These are phyloP conservation scores for Naganishia sp. DNA, from an alignment of 1,284 basidiomycete species.

Conservation along the genomic window DNA sequence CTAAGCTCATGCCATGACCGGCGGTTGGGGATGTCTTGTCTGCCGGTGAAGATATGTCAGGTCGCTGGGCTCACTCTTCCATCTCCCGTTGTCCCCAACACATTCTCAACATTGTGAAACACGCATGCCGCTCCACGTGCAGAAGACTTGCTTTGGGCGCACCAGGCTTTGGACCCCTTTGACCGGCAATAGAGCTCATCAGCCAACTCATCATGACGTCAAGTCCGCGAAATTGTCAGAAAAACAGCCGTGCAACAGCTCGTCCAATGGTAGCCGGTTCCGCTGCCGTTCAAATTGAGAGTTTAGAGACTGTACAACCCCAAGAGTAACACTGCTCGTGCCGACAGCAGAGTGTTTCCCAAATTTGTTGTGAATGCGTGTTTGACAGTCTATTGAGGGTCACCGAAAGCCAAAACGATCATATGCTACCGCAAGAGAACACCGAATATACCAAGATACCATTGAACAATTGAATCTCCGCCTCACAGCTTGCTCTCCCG, in stretches of 20 bases:
- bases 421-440: not conserved
- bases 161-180: not conserved
- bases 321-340: too few relatives aligned
- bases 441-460: not conserved
- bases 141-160: not conserved
- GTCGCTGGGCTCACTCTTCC: not conserved
- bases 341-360: too few relatives aligned
- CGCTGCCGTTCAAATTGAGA: too few relatives aligned
- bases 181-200: too few relatives aligned
- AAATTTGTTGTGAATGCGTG: too few relatives aligned
- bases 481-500: constrained; percentile 24
- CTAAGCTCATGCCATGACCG: constrained; percentile 14
- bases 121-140: not conserved
- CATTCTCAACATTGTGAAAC: constrained; percentile 7
- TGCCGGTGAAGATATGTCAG: too few relatives aligned
- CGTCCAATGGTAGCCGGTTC: too few relatives aligned
- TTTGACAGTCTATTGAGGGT: not conserved
- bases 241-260: too few relatives aligned
- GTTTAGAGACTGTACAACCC: too few relatives aligned
- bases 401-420: not conserved
- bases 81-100: not conserved
- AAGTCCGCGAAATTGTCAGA: too few relatives aligned
- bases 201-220: not conserved
- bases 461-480: too few relatives aligned
- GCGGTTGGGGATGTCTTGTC: not conserved